Conservation (phyloP, 2,329 filamentous ascomycete genomes). For the Stylonectria norvegica region DNA sequence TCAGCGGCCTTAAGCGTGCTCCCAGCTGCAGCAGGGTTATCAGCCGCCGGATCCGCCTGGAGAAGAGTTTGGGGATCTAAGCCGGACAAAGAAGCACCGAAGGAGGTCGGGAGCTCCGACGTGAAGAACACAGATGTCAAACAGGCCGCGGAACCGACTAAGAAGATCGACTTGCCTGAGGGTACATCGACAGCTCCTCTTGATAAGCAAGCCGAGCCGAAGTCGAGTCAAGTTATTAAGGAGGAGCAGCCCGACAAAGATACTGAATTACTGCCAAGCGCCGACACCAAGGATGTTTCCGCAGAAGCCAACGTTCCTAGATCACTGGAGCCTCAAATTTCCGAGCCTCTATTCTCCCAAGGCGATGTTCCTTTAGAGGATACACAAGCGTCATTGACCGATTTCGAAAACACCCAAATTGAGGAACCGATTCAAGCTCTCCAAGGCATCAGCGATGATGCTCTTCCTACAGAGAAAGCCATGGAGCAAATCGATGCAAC, state of each 20-base stretch:
- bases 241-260: slow-evolving; percentile 1
- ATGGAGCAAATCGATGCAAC: no score
- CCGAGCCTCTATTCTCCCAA: slow-evolving; percentile 34
- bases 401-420: slow-evolving; percentile 22
- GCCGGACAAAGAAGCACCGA: neutral
- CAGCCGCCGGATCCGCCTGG: slow-evolving; percentile 13
- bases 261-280: neutral
- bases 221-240: neutral
- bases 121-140: neutral
- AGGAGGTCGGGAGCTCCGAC: slow-evolving; percentile 1
- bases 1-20: slow-evolving; percentile 19
- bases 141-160: neutral
- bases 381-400: slow-evolving; percentile 22
- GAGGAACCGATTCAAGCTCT: slow-evolving; percentile 11
- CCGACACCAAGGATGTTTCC: slow-evolving; percentile 1
- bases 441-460: slow-evolving; percentile 2
- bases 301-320: slow-evolving; percentile 3
- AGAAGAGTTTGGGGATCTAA: slow-evolving; percentile 21
- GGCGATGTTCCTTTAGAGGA: slow-evolving; percentile 23
- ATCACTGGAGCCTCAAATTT: slow-evolving; percentile 22
- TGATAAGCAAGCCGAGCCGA: neutral
- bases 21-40: slow-evolving; percentile 14
- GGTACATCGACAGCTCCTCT: neutral
- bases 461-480: neutral
- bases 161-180: neutral